phyloP scores from a whole-genome alignment of 1,284 basidiomycete species.

The Leccinum ponderosum region DNA sequence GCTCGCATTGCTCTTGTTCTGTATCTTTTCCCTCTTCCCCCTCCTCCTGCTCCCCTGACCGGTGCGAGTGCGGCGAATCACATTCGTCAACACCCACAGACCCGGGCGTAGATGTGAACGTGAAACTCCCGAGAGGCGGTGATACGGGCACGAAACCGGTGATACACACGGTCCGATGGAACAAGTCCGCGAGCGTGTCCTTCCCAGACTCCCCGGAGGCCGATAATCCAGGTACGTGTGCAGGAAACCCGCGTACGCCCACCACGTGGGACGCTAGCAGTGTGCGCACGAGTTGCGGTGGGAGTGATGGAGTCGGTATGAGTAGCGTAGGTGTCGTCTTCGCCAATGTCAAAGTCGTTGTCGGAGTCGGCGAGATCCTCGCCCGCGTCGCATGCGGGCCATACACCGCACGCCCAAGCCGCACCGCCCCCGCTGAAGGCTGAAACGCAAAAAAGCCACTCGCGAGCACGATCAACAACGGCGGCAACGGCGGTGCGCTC shows the following conservation, averaged over 20 bases:
- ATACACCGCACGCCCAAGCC: conserved; percentile 17
- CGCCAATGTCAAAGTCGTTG: no score
- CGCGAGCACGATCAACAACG: conserved; percentile 27
- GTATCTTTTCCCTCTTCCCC: neutral
- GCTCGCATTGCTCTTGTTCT: no score
- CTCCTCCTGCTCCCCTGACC: neutral
- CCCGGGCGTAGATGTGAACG: neutral
- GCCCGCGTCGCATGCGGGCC: conserved; percentile 18
- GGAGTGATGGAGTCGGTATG: conserved; percentile 25
- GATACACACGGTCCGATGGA: conserved; percentile 40
- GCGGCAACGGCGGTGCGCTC: conserved; percentile 22
- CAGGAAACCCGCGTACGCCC: conserved; percentile 25
- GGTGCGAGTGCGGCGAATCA: neutral
- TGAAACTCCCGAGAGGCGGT: conserved; percentile 11
- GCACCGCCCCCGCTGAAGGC: conserved; percentile 12
- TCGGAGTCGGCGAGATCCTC: no score
- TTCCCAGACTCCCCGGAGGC: conserved; percentile 17
- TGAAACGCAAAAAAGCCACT: conserved; percentile 8
- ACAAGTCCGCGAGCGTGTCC: conserved; percentile 30
- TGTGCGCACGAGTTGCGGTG: conserved; percentile 33
- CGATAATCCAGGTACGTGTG: conserved; percentile 20
- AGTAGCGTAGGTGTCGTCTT: neutral
- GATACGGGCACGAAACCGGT: conserved; percentile 36
- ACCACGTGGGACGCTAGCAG: conserved; percentile 20
- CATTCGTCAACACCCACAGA: neutral